Base-by-base conservation (phyloP, 1,284 basidiomycete genomes). In the Xerocomus nothofagi region DNA sequence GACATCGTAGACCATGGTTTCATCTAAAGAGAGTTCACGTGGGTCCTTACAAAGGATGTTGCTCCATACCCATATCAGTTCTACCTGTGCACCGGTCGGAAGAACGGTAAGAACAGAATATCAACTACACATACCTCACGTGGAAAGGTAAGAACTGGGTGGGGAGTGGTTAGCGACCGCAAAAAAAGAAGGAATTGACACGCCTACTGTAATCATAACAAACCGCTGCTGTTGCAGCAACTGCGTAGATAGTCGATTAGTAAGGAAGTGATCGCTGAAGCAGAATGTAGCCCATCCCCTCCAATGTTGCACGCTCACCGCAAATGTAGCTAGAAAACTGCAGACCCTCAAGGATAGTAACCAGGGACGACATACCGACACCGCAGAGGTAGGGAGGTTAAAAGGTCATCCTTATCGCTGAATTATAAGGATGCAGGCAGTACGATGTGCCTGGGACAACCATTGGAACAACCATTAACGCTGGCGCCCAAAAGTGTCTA, bases 1-100 rank as follows among this genome's bases (percentile, higher is more conserved):
- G 51, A 46, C 36, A 53, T 46, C 9, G 6, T 10, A 2, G 49
- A 46, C 49, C 51, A 53, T 6, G 44, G 26, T 14, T 30, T 51
- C 34, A 45, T 29, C 51, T 53, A 26, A 33, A 18, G 11, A 27
- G 23, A 17, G 17, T 34, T 51, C n/a, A 21, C 23, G 3, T 6
- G n/a, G 5, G 41, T 42, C 31, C 4, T 40, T 12, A 15, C 18
- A 11, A 14, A 18, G 4, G 31, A 39, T 3, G 39, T 7, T 46
- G 26, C 6, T 20, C 10, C 39, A 2, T 46, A 53, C 51, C 51
- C 51, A 53, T 42, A 53, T 47, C 18, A 52, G n/a, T 5, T 53
- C 39, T 10, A 53, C 18, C 49, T 53, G 30, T 3, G 3, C 27
- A 11, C 14, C n/a, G 11, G 26, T 33, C 14, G 37, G 9, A 6